These are phyloP conservation scores for Closterium sp. DNA, from an alignment of 139 green algal species.

Conservation along the genomic window DNA sequence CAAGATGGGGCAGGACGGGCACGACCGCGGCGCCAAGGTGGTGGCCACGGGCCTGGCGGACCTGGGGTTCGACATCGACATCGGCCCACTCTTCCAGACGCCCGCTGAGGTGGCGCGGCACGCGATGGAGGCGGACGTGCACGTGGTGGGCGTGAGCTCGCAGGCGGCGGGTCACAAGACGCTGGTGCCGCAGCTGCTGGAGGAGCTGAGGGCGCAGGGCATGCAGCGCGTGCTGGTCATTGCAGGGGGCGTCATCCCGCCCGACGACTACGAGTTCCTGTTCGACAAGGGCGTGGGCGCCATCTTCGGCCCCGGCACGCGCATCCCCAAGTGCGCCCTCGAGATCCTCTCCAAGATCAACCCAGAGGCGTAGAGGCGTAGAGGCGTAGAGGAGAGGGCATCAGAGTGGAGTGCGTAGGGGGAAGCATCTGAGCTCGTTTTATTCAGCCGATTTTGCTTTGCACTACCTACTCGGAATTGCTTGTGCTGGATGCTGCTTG, in stretches of 20 bases:
- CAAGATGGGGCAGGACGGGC: slow-evolving; percentile 67
- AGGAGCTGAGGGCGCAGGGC: slow-evolving; percentile 53
- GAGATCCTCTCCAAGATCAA: slow-evolving; percentile 60
- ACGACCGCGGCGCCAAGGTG: slow-evolving; percentile 66
- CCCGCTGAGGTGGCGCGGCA: slow-evolving; percentile 65
- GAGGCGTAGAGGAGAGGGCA: no score
- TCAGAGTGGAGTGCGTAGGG: no score
- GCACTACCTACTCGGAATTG: no score
- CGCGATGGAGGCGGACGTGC: slow-evolving; percentile 71
- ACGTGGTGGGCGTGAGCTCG: slow-evolving; percentile 65
- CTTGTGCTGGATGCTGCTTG: neutral
- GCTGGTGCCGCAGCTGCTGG: slow-evolving; percentile 62
- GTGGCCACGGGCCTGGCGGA: slow-evolving; percentile 71
- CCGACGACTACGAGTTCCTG: slow-evolving; percentile 59
- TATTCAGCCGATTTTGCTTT: no score
- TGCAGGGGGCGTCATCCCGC: slow-evolving; percentile 64
- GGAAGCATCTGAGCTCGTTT: no score
- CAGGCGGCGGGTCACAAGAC: slow-evolving; percentile 61
- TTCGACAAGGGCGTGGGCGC: slow-evolving; percentile 54
- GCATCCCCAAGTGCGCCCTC: slow-evolving; percentile 49
- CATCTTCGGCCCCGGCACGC: slow-evolving; percentile 69
- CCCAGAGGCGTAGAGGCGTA: neutral
- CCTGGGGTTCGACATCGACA: slow-evolving; percentile 72
- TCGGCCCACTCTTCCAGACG: slow-evolving; percentile 70
- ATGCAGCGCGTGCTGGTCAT: slow-evolving; percentile 63